Evolutionary conservation across 148 eudicot genomes (phyloP).

Genomic region (Diospyros lotus): DNA sequence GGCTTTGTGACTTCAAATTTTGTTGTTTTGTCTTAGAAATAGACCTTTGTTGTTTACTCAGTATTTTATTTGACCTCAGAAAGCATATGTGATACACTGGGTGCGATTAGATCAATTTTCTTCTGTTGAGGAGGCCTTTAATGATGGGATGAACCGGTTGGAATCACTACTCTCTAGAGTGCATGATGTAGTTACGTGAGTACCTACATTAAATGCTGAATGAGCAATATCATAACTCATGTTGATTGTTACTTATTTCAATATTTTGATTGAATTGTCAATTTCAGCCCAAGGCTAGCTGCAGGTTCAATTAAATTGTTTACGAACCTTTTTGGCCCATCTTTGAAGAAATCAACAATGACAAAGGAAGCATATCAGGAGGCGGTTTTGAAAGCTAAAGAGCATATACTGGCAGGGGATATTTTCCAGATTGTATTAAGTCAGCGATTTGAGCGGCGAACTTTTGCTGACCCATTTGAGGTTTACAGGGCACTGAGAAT

Average conservation of each 20-base stretch:
- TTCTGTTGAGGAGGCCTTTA: constrained; percentile 72
- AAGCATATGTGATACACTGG: constrained; percentile 87
- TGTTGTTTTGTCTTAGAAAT: not conserved
- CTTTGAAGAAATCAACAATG: constrained; percentile 76
- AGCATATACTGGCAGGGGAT: constrained; percentile 96
- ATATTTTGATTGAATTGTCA: constrained; percentile 12
- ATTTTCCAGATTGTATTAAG: constrained; percentile 95
- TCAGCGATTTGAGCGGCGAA: constrained; percentile 93
- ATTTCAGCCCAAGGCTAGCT: constrained; percentile 74
- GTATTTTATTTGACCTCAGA: constrained; percentile 36
- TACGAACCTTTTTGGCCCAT: constrained; percentile 69
- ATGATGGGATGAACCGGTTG: constrained; percentile 67
- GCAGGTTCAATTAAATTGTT: constrained; percentile 76
- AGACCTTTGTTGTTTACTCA: not conserved
- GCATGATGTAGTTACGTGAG: constrained; percentile 80
- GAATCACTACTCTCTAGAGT: constrained; percentile 67
- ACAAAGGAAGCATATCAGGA: constrained; percentile 67
- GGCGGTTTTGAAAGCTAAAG: constrained; percentile 90
- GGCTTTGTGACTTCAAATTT: not conserved
- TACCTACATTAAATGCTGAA: not conserved
- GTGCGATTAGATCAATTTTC: constrained; percentile 72
- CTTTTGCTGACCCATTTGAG: constrained; percentile 99
- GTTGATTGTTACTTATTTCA: constrained; percentile 7
- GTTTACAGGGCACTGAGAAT: constrained; percentile 94
- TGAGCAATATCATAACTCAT: not conserved